phyloP scores from a whole-genome alignment of 2,329 filamentous ascomycete genomes.

The Cordyceps javanica region DNA sequence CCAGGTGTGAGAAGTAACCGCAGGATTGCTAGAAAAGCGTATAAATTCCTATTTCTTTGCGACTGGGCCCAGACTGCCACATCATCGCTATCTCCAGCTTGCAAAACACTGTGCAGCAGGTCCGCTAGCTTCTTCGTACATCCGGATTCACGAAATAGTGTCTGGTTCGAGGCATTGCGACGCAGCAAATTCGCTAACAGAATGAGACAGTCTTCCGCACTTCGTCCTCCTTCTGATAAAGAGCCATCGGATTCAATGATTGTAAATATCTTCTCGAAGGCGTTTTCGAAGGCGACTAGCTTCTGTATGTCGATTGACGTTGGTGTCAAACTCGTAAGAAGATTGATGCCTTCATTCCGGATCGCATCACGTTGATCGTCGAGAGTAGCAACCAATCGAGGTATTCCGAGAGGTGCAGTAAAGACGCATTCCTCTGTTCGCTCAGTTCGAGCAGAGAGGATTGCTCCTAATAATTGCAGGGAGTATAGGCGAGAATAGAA shows the following conservation, averaged over 20 bases:
- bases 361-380: conserved; percentile 83
- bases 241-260: conserved; percentile 80
- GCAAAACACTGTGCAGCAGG: conserved; percentile 56
- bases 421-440: conserved; percentile 93
- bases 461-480: conserved; percentile 80
- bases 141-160: conserved; percentile 85
- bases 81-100: conserved; percentile 48
- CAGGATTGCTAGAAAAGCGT: conserved; percentile 80
- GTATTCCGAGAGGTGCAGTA: conserved; percentile 80
- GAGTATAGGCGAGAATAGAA: conserved; percentile 91
- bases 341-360: conserved; percentile 77
- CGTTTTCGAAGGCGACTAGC: conserved; percentile 89
- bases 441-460: conserved; percentile 78
- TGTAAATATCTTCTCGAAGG: conserved; percentile 78
- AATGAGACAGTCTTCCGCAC: conserved; percentile 89
- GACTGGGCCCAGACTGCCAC: conserved; percentile 68
- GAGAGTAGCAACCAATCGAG: conserved; percentile 74
- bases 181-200: conserved; percentile 83
- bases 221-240: conserved; percentile 72
- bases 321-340: conserved; percentile 83
- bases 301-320: conserved; percentile 87
- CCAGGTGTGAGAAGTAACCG: conserved; percentile 78
- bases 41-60: conserved; percentile 83
- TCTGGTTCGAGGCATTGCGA: conserved; percentile 86
- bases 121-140: conserved; percentile 67